Conservation (phyloP, 257 asterid species). For the Paulownia fortunei region DNA sequence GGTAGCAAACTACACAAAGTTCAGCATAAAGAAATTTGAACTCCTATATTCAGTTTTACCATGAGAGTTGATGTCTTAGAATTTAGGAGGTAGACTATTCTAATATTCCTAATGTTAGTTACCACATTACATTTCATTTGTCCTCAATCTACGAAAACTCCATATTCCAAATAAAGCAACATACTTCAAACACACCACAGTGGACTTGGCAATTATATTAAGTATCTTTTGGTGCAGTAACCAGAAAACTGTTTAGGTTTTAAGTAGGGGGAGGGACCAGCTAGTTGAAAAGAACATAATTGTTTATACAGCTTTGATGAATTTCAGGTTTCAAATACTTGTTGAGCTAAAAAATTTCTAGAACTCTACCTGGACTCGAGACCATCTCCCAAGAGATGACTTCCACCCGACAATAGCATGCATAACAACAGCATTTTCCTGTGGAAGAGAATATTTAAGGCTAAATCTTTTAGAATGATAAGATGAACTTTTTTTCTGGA, state of each 20-base stretch:
- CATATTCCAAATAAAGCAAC: neutral
- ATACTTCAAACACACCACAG: neutral
- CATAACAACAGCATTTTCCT: constrained; percentile 87
- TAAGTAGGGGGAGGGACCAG: neutral
- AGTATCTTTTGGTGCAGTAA: too few species aligned
- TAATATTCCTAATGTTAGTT: too few species aligned
- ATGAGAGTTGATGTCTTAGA: too few species aligned
- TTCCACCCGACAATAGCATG: constrained; percentile 87
- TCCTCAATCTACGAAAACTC: too few species aligned
- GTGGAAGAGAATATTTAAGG: constrained; percentile 20
- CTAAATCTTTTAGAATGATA: neutral
- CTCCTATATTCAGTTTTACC: too few species aligned
- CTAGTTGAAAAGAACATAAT: neutral
- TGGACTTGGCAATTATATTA: neutral
- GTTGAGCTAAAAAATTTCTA: neutral
- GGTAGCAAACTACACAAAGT: too few species aligned
- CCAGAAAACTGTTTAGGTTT: neutral
- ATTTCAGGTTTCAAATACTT: neutral
- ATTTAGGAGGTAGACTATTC: too few species aligned
- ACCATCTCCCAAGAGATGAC: constrained; percentile 83
- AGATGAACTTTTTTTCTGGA: neutral
- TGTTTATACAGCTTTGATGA: neutral
- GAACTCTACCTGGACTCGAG: constrained; percentile 72
- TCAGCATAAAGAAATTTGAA: neutral
- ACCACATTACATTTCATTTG: too few species aligned